Evolutionary conservation across 176 grass and related monocot genomes (phyloP), one percentile per base, ranked within the genome.

Genomic region (Carex scoparia): DNA sequence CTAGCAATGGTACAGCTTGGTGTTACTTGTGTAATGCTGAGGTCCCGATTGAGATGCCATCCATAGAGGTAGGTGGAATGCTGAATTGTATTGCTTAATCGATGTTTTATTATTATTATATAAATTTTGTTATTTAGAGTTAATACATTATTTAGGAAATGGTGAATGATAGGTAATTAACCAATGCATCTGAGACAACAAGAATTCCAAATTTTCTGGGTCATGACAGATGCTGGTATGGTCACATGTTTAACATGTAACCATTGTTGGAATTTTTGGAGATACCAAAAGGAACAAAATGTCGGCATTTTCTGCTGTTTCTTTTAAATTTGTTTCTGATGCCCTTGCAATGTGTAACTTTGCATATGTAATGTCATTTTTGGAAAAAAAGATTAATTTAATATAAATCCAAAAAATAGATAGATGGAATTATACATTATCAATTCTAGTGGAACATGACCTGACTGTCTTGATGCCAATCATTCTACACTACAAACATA

Each of bases 21-120:
- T 99, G 93, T 86, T 92, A 94, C 66, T 89, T 86, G 2, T 99
- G 96, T 88, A 85, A 92, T 76, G 84, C 64, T 2, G 84, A 90
- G 56, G 82, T 99, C 54, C 61, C 70, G 4, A 69, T 99, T 10
- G 84, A 95, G 87, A 89, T 94, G 85, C 96, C 96, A 4, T 48
- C 59, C 71, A 14, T 86, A 10, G 87, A 92, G 61, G 83, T 69
- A 31, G 78, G 71, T 68, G 82, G 28, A 79, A 58, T 28, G 18
- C 1, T 79, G 74, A 56, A 54, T 32, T 78, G 16, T 30, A 32
- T 57, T 51, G 40, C 27, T 57, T 57, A 57, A 57, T 78, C 57
- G 49, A 16, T 78, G 15, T 33, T 9, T 16, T 74, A 28, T 51
- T 16, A 40, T 69, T 8, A 31, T 69, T 23, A 69, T 69, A 13